Conservation (phyloP, 2,329 filamentous ascomycete genomes). For the Thyridium curvatum region DNA sequence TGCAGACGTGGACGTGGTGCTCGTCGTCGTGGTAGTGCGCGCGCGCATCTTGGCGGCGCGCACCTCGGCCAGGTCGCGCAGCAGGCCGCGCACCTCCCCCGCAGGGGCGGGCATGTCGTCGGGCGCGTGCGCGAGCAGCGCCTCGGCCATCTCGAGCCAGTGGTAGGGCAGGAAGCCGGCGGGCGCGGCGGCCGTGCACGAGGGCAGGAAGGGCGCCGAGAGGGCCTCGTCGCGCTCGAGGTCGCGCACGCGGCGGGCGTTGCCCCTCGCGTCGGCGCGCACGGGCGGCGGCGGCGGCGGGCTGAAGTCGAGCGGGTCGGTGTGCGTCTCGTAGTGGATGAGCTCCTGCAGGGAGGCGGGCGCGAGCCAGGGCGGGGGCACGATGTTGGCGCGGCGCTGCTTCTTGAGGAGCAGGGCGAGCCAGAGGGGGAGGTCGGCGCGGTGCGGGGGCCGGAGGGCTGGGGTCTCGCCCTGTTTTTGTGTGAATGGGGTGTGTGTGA, state of each 20-base stretch:
- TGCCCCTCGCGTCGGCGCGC: slow-evolving; percentile 37
- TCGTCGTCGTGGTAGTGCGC: too few species aligned
- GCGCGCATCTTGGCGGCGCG: slow-evolving; percentile 82
- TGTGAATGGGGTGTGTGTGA: not conserved
- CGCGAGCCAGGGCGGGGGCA: slow-evolving; percentile 84
- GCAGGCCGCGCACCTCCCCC: slow-evolving; percentile 65
- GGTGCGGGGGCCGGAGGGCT: slow-evolving; percentile 72
- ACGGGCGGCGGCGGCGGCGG: slow-evolving; percentile 64
- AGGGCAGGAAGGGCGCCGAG: slow-evolving; percentile 72
- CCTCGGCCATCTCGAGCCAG: slow-evolving; percentile 87
- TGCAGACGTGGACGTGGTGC: too few species aligned
- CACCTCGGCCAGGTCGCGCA: slow-evolving; percentile 81
- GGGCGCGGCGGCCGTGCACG: slow-evolving; percentile 64
- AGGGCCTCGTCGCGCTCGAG: slow-evolving; percentile 23
- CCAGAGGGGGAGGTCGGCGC: slow-evolving; percentile 80
- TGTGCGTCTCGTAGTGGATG: slow-evolving; percentile 73
- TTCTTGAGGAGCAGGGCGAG: slow-evolving; percentile 91
- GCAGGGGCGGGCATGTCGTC: slow-evolving; percentile 70
- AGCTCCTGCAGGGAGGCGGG: slow-evolving; percentile 69
- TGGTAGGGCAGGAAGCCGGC: slow-evolving; percentile 79
- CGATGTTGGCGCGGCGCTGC: slow-evolving; percentile 87
- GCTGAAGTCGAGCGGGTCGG: slow-evolving; percentile 67
- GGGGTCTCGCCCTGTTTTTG: slow-evolving; percentile 65
- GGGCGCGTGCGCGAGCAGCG: slow-evolving; percentile 75
- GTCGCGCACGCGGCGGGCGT: slow-evolving; percentile 25